Evolutionary conservation across 257 asterid species (phyloP), one percentile per base, ranked within the genome.

Genomic region (Salvia miltiorrhiza): DNA sequence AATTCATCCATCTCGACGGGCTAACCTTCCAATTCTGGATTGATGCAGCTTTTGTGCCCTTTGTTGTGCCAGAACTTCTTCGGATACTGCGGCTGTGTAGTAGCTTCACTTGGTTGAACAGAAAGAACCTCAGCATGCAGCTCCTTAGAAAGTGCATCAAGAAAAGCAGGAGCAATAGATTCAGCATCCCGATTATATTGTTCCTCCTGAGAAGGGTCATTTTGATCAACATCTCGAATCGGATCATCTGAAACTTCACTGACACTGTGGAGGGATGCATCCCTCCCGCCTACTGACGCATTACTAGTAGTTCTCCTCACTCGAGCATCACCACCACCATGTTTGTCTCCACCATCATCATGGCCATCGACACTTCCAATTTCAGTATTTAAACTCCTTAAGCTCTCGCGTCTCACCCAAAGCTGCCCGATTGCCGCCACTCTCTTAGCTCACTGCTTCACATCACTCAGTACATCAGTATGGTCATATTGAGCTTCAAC

Each of bases 291-390:
- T 73, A 74, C 35, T 63, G 84, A 74, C n/a, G 87, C 63, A 58
- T 80, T 81, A 76, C 77, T 87, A 65, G 84, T 80, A 24, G 81
- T 73, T 76, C 97, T 90, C 87, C 98, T 84, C 72, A 79, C 79
- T 45, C 97, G 81, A 72, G 68, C 55, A 71, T 88, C 95, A 17
- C 76, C 78, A 62, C 84, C 82, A 59, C 80, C 86, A 50, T 90
- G 96, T 66, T 96, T 78, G 69, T 87, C 96, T 28, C 88, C 95
- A 76, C 87, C 92, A 61, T 92, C 98, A 82, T 92, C 98, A 72
- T 92, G 97, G 21, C 98, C 98, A 76, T 92, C 98, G 26, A 97
- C 97, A 80, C 98, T 92, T 74, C 98, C 98, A 80, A 92, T 92
- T 86, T 92, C 98, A 58, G 90, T 97, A 75, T 92, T 97, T 72